phyloP scores from a whole-genome alignment of 1,139 yeast genomes.

The Magnusiomyces ingens region DNA sequence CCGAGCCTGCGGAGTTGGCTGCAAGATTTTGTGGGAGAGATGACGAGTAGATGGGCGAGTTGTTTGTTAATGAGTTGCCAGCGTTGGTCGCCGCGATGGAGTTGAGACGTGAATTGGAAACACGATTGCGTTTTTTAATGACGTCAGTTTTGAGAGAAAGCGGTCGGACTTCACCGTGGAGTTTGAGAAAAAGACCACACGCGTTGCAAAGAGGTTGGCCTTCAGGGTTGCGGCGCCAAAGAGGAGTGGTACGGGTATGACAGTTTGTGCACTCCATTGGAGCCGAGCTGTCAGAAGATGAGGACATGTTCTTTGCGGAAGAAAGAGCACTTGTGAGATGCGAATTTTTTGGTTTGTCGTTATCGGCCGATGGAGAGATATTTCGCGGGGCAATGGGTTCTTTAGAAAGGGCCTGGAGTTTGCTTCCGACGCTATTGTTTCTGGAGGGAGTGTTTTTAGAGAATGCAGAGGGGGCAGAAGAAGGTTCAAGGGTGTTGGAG shows the following conservation, averaged over 20 bases:
- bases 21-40: no score
- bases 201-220: conserved; percentile 92
- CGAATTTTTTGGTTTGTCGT: no score
- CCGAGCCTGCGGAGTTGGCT: no score
- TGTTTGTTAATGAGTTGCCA: background rate
- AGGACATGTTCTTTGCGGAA: background rate
- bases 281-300: conserved; percentile 14
- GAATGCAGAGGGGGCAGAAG: no score
- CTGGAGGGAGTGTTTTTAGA: background rate
- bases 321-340: conserved; percentile 6
- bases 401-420: background rate
- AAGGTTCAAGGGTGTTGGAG: no score
- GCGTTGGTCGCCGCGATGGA: background rate
- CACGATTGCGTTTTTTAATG: conserved; percentile 60
- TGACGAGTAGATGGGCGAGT: no score
- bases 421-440: background rate
- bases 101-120: background rate
- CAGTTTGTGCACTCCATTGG: conserved; percentile 63
- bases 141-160: conserved; percentile 83
- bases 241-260: conserved; percentile 81
- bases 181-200: conserved; percentile 78
- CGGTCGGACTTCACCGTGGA: conserved; percentile 89
- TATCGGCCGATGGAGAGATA: no score
- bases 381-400: no score
- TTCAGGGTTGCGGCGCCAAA: conserved; percentile 86